These are phyloP conservation scores for Carpinus viminea DNA, from an alignment of 306 rosid genomes.

Conservation along the genomic window DNA sequence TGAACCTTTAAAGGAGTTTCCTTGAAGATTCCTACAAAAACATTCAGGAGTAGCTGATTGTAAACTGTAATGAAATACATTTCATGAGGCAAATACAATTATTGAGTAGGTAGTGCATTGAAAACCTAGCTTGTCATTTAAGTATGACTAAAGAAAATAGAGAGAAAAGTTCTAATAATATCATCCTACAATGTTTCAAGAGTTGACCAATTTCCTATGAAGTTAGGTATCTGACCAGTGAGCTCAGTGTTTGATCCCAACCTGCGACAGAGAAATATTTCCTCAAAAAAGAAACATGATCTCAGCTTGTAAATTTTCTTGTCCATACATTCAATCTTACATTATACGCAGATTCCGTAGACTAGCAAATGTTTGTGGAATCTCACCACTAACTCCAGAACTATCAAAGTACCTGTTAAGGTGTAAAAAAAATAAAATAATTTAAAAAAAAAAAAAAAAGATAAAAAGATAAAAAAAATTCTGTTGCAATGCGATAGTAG, in stretches of 20 bases:
- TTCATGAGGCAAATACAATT: neutral
- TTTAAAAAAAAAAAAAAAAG: neutral
- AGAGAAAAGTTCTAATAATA: neutral
- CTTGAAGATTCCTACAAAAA: constrained; percentile 71
- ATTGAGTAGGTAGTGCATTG: neutral
- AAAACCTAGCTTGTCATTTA: neutral
- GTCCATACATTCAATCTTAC: constrained; percentile 43
- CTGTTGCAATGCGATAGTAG: neutral
- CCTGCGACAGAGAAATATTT: constrained; percentile 37
- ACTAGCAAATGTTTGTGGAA: constrained; percentile 66
- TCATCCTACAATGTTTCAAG: constrained; percentile 63
- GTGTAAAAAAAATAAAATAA: neutral
- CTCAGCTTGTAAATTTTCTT: neutral
- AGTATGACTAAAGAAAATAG: neutral
- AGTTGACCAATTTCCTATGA: constrained; percentile 70
- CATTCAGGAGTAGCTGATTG: constrained; percentile 15
- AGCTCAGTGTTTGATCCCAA: constrained; percentile 66
- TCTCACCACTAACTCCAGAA: constrained; percentile 73
- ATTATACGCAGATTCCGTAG: constrained; percentile 41
- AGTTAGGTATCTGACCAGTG: constrained; percentile 73
- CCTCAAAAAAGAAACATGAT: neutral
- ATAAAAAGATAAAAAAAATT: neutral
- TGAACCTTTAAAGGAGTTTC: constrained; percentile 73
- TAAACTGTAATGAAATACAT: constrained; percentile 1
- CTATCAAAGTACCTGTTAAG: constrained; percentile 70